phyloP scores from a whole-genome alignment of 2,329 filamentous ascomycete genomes.

The Fusarium liriodendri region DNA sequence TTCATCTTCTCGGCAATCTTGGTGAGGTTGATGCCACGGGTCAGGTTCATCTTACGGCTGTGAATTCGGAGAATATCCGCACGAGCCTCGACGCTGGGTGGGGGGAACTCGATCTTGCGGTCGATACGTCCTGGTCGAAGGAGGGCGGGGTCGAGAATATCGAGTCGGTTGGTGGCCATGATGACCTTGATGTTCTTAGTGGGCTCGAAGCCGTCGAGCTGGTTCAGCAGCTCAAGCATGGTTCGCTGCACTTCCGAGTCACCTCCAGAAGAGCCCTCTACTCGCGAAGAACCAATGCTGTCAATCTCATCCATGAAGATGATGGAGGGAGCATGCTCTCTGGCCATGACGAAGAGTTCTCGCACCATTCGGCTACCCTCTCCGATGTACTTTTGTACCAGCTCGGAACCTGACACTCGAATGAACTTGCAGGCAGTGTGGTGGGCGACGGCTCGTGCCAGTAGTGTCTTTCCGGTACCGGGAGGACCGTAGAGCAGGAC shows the following conservation, averaged over 20 bases:
- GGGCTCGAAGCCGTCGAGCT: constrained; percentile 97
- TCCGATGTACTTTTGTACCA: constrained; percentile 99
- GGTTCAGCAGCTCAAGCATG: constrained; percentile 98
- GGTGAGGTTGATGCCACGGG: constrained; percentile 93
- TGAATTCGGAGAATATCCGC: constrained; percentile 98
- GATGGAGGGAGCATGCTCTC: constrained; percentile 97
- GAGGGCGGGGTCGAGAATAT: constrained; percentile 95
- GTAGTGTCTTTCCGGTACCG: constrained; percentile 95
- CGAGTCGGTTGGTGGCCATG: constrained; percentile 98
- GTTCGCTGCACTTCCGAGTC: constrained; percentile 98
- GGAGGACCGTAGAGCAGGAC: constrained; percentile 96
- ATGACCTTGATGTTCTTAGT: constrained; percentile 99
- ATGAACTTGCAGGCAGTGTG: constrained; percentile 99
- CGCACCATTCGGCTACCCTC: constrained; percentile 98
- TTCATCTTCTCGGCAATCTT: constrained; percentile 99
- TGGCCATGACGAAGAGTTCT: constrained; percentile 98
- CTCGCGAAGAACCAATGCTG: constrained; percentile 96
- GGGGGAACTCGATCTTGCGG: constrained; percentile 98
- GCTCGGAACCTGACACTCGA: constrained; percentile 91
- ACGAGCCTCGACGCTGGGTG: constrained; percentile 93
- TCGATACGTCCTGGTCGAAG: constrained; percentile 97
- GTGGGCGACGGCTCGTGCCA: constrained; percentile 95
- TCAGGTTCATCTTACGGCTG: constrained; percentile 98
- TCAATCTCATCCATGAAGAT: constrained; percentile 99
- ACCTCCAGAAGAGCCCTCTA: constrained; percentile 93